These are phyloP conservation scores for Vigna mungo DNA, from an alignment of 306 rosid species.

Conservation along the genomic window DNA sequence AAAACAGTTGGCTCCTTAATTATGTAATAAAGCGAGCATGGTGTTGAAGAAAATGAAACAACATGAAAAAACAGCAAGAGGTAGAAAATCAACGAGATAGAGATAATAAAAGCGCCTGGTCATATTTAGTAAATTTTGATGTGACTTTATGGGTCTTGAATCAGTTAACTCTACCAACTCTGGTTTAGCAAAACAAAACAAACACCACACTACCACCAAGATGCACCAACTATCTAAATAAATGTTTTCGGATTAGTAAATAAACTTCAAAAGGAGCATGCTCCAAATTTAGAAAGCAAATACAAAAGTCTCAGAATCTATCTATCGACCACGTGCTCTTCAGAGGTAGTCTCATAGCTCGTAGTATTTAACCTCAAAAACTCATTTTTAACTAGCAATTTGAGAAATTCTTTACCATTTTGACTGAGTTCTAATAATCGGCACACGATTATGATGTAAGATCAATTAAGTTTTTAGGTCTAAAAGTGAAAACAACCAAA, in stretches of 20 bases:
- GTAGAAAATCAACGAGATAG: slow-evolving; percentile 10
- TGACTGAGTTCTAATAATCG: background rate
- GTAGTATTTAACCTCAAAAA: background rate
- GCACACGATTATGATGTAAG: slow-evolving; percentile 26
- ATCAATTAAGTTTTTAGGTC: slow-evolving; percentile 3
- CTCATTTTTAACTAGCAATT: slow-evolving; percentile 1
- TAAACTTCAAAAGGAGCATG: slow-evolving; percentile 20
- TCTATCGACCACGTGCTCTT: background rate
- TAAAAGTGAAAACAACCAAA: background rate
- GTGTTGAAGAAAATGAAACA: slow-evolving; percentile 31
- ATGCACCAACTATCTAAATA: slow-evolving; percentile 15
- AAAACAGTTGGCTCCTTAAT: background rate
- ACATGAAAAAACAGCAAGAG: slow-evolving; percentile 8
- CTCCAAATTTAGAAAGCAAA: slow-evolving; percentile 20
- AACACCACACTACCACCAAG: slow-evolving; percentile 17
- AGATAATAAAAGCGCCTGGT: background rate
- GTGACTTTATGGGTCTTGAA: slow-evolving; percentile 30
- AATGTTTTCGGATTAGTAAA: slow-evolving; percentile 29
- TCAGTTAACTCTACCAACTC: slow-evolving; percentile 25
- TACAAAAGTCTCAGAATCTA: slow-evolving; percentile 4
- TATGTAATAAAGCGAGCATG: background rate
- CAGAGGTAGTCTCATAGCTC: background rate
- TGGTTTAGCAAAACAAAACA: slow-evolving; percentile 10
- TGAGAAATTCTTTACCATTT: background rate
- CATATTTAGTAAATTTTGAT: slow-evolving; percentile 12